phyloP scores from a whole-genome alignment of 371 early-diverging fungal species.

The Thermomucor indicae-seudaticae region DNA sequence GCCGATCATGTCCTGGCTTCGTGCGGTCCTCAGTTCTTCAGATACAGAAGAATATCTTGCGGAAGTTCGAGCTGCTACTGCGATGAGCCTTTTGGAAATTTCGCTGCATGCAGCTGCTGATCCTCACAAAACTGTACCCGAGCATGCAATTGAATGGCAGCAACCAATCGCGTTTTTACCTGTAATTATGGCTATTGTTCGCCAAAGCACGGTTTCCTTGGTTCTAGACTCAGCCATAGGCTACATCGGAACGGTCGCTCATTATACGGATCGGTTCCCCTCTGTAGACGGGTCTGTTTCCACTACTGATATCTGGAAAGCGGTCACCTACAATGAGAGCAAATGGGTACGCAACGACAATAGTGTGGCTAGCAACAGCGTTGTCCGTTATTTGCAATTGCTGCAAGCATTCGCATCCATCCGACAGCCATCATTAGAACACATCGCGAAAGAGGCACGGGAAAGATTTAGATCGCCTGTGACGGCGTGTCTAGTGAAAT shows the following conservation, averaged over 20 bases:
- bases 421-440: background rate
- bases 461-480: background rate
- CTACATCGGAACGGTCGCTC: constrained; percentile 47
- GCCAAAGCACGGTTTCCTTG: background rate
- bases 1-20: constrained; percentile 40
- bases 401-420: constrained; percentile 6
- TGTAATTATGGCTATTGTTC: constrained; percentile 20
- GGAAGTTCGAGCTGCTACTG: constrained; percentile 17
- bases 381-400: constrained; percentile 9
- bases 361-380: constrained; percentile 3
- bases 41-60: background rate
- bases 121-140: constrained; percentile 50
- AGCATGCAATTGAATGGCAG: constrained; percentile 57
- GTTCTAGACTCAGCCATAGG: constrained; percentile 31
- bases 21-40: constrained; percentile 21
- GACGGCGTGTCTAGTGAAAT: constrained; percentile 9
- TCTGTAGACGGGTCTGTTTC: constrained; percentile 10
- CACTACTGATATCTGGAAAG: constrained; percentile 3
- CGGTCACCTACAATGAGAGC: background rate
- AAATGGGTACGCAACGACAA: background rate
- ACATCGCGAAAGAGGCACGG: constrained; percentile 4
- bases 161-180: constrained; percentile 48
- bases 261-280: constrained; percentile 35
- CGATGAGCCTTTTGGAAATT: constrained; percentile 23
- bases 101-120: constrained; percentile 50